Base-by-base conservation (phyloP, 1,284 basidiomycete species). In the Cerrena zonata region DNA sequence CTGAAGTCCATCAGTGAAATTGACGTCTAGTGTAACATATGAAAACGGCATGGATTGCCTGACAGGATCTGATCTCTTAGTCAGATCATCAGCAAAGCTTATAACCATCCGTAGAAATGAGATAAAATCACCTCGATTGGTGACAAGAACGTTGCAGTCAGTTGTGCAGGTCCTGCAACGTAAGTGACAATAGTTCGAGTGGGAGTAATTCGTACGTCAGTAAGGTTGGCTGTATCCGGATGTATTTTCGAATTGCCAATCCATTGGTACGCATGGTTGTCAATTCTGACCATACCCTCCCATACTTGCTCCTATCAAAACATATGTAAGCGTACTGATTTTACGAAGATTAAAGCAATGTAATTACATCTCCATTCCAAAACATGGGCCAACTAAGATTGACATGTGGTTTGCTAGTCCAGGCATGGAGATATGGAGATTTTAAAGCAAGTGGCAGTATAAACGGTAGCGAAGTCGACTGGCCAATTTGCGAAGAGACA, bases 1-100 rank as follows among this genome's bases (percentile, higher is more conserved):
- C 22, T 57, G 5, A 1, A 54, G 26, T n/a, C 62, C 65, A 50
- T 71, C 69, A 5, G 56, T 48, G 0, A 70, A 63, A 5, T 39
- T 41, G 2, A 61, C 65, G 15, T 65, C 60, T 21, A 71, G 47
- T 27, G 59, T 54, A 13, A 69, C 21, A 50, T 71, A 68, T 4
- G 65, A 56, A 48, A 68, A 66, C 19, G 67, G 65, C 12, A 69
- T 48, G 12, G 67, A 69, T 54, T 71, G 65, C 23, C 58, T 56
- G 46, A 65, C 58, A 49, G 61, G 56, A 57, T 72, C 65, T 10
- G 55, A n/a, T n/a, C n/a, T n/a, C n/a, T n/a, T n/a, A n/a, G n/a
- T n/a, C n/a, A n/a, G 55, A 0, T 66, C 62, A 61, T 70, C 22
- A 3, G 13, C 42, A 12, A n/a, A n/a, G n/a, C n/a, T n/a, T n/a